Conservation (phyloP, 768 basidiomycete species). For the Xerocomellus chrysenteron region DNA sequence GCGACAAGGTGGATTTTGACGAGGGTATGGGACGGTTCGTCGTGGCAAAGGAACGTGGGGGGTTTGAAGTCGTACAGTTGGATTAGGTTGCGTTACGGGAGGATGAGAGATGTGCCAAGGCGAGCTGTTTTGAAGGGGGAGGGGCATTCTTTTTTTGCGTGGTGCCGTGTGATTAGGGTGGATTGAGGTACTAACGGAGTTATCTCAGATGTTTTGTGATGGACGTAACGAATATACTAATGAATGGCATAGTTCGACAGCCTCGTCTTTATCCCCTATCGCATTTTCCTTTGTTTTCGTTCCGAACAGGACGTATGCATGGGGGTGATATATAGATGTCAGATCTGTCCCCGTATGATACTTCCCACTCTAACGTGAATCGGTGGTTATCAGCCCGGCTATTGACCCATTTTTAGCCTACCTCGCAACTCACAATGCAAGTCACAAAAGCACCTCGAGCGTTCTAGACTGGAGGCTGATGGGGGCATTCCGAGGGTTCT, state of each 20-base stretch:
- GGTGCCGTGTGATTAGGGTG: background rate
- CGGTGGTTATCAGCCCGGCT: background rate
- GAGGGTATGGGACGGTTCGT: slow-evolving; percentile 34
- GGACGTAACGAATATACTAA: background rate
- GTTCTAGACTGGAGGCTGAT: background rate
- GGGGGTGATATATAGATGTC: background rate
- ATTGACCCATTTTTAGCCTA: background rate
- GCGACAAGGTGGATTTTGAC: slow-evolving; percentile 30
- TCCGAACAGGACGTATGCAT: background rate
- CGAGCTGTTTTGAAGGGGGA: background rate
- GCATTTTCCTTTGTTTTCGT: background rate
- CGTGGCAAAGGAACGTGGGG: slow-evolving; percentile 24
- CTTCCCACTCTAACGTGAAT: background rate
- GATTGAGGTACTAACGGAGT: background rate
- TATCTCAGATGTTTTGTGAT: background rate
- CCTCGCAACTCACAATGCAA: background rate
- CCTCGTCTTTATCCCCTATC: background rate
- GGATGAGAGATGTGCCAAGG: background rate
- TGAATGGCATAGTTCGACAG: background rate
- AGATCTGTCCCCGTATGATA: background rate
- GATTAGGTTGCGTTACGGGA: background rate
- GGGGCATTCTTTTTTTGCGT: background rate
- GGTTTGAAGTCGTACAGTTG: slow-evolving; percentile 29
- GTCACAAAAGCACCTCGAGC: slow-evolving; percentile 1
- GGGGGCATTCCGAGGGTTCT: background rate